Percentiles rank a stretch among this genome's conserved stretches.
These are phyloP conservation scores for Camellia japonica DNA, from an alignment of 148 eudicot genomes.

Conservation along the genomic window DNA sequence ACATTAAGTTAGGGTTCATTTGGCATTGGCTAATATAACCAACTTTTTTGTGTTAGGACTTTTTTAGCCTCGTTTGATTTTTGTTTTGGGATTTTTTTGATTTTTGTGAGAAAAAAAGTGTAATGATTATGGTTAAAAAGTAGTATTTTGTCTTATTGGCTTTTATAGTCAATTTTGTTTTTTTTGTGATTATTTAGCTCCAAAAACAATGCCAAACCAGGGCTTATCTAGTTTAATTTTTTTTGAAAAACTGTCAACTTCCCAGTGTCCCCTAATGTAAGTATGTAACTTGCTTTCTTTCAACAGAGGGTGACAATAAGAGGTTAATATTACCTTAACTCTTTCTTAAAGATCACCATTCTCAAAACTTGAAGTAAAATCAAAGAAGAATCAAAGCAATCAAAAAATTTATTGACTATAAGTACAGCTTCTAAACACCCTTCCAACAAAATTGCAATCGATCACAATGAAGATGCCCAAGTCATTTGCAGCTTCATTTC, in stretches of 20 bases:
- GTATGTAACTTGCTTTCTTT: conserved; percentile 10
- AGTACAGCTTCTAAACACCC: conserved; percentile 3
- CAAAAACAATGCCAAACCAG: no score
- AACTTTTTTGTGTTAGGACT: no score
- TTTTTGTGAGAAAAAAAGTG: no score
- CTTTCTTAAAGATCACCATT: conserved; percentile 24
- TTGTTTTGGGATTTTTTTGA: no score
- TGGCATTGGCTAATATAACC: no score
- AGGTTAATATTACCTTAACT: background rate
- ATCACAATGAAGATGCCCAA: conserved; percentile 24
- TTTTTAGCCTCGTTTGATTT: no score
- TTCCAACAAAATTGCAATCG: background rate
- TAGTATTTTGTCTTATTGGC: no score
- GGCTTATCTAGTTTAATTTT: no score
- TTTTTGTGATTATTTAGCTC: no score
- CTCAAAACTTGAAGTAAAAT: conserved; percentile 47
- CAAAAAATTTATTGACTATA: conserved; percentile 6
- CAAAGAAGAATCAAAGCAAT: conserved; percentile 20
- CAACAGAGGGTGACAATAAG: conserved; percentile 7
- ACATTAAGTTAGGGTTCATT: no score
- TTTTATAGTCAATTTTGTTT: no score
- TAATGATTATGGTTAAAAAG: no score
- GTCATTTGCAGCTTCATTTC: conserved; percentile 9
- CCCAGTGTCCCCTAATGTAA: background rate
- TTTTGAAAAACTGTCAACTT: background rate